Evolutionary conservation across 2,329 filamentous ascomycete genomes (phyloP).

Genomic region (Drechslerella coelobrocha): DNA sequence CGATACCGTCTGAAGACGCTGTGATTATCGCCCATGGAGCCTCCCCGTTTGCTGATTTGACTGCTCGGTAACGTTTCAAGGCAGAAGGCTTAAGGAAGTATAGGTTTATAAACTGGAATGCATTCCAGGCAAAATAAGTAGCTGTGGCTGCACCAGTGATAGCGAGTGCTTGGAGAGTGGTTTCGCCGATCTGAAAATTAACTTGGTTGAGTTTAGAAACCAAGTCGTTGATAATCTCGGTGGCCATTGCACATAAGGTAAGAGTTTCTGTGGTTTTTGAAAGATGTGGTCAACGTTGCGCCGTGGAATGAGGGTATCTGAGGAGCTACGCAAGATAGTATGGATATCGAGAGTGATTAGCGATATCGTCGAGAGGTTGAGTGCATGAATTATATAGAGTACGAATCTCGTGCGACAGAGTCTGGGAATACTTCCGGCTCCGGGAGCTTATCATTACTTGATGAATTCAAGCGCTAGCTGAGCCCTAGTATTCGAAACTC

Average conservation of each 20-base stretch:
- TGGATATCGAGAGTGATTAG: background rate
- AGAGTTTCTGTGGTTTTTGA: too few relatives aligned
- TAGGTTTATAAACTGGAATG: conserved; percentile 19
- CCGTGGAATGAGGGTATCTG: too few relatives aligned
- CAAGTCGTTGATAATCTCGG: background rate
- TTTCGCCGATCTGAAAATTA: background rate
- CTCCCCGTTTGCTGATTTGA: conserved; percentile 57
- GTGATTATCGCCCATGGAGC: conserved; percentile 95
- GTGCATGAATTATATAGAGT: background rate
- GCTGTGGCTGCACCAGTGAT: conserved; percentile 18
- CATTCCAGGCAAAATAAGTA: conserved; percentile 28
- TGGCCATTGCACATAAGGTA: background rate
- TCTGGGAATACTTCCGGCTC: too few relatives aligned
- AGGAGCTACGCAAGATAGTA: too few relatives aligned
- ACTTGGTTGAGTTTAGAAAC: background rate
- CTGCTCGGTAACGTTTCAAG: conserved; percentile 21
- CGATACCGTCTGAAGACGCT: conserved; percentile 92
- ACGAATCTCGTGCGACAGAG: background rate
- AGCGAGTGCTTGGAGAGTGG: background rate
- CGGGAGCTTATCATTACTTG: too few relatives aligned
- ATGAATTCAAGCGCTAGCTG: too few relatives aligned
- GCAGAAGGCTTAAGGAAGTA: conserved; percentile 39
- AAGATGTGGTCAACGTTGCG: too few relatives aligned
- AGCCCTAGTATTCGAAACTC: too few relatives aligned
- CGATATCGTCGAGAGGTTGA: background rate